A percentile compares a stretch with the other conserved stretches of the same genome.
phyloP scores from a whole-genome alignment of 179 eudicot genomes.

The Beta macrorhiza region DNA sequence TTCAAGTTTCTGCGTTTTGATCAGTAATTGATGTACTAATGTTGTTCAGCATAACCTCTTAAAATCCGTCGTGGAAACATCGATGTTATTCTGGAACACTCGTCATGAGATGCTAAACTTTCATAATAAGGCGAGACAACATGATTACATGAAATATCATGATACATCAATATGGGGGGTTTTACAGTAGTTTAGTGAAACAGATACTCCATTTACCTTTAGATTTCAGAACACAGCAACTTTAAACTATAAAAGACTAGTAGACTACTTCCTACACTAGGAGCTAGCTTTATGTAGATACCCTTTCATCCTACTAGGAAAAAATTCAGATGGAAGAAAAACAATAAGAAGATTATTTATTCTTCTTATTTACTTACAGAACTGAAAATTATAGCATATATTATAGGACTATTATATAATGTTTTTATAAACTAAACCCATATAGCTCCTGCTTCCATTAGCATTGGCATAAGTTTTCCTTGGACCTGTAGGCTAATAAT shows the following conservation, averaged over 20 bases:
- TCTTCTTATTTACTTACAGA: slow-evolving; percentile 3
- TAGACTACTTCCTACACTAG: not conserved
- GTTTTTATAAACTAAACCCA: slow-evolving; percentile 30
- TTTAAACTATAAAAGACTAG: not conserved
- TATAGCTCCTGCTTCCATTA: slow-evolving; percentile 37
- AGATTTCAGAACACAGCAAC: not conserved
- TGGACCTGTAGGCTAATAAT: slow-evolving; percentile 37
- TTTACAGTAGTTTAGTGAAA: not conserved
- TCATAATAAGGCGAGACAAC: too few relatives aligned
- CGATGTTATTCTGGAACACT: too few relatives aligned
- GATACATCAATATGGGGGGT: not conserved
- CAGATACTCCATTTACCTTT: slow-evolving; percentile 4
- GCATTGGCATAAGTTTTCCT: slow-evolving; percentile 30
- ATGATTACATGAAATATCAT: not conserved
- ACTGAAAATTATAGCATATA: not conserved
- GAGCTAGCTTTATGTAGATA: slow-evolving; percentile 1
- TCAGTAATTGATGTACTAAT: too few relatives aligned
- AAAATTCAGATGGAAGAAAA: not conserved
- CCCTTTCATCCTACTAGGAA: slow-evolving; percentile 8
- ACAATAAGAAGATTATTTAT: not conserved
- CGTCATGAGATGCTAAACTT: too few relatives aligned
- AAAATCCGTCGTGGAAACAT: too few relatives aligned
- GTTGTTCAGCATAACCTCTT: too few relatives aligned
- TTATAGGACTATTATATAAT: not conserved
- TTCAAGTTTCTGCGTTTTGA: too few relatives aligned